Evolutionary conservation across 345 rosid genomes (phyloP), one percentile per base, ranked within the genome.

Genomic region (Isatis tinctoria): DNA sequence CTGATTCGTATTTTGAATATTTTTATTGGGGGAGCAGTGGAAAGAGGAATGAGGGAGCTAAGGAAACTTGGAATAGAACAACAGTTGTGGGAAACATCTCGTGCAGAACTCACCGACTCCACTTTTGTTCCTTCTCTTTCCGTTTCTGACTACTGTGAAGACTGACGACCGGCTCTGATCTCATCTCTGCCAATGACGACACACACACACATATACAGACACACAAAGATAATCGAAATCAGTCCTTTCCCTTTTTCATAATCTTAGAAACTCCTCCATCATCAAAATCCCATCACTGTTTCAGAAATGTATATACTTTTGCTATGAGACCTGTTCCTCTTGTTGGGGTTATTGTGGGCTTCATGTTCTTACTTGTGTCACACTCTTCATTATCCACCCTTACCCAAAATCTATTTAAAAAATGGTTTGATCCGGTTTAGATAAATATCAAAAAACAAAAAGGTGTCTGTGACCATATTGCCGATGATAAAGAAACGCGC

Each of bases 71-170:
- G 95, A 62, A 88, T 92, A 56, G 97, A 92, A 77, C 98, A 85
- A 61, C 96, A 87, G 62, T 87, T 92, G 16, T 92, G 98, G 97
- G 97, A 87, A 84, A 88, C 90, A 27, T 92, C 98, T 70, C 83
- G 98, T 30, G 79, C 72, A 74, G 89, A 87, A 70, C 88, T 79
- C 61, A 88, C 81, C 26, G 84, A 75, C 60, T 77, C 72, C 58
- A 32, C 35, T 73, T 74, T 74, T 26, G 66, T 72, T 79, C 83
- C 71, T 70, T 68, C 79, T 52, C 64, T 10, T 17, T 69, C 75
- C 14, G 70, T 57, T 62, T 76, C 79, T 69, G 79, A 76, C 75
- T 62, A 16, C 35, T 52, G 28, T 54, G 75, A 76, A 17, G 79
- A 76, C 35, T 76, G 60, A 76, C 52, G 7, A 60, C 69, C 56